phyloP scores from a whole-genome alignment of 257 asterid genomes.

The Oldenlandia corymbosa region DNA sequence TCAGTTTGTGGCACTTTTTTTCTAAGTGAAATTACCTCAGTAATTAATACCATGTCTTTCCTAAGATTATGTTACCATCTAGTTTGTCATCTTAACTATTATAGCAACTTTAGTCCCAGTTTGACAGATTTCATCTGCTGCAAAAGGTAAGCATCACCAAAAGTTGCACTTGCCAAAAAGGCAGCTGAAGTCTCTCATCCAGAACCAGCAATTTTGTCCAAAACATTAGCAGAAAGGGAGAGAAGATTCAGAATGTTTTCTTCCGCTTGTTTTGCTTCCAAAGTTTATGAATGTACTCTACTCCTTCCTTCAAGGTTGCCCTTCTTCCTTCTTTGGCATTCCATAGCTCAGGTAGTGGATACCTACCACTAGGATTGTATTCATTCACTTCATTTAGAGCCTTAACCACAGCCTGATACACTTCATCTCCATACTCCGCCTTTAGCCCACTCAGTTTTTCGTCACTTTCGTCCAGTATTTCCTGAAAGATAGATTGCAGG shows the following conservation, averaged over 20 bases:
- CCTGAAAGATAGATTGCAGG: constrained; percentile 13
- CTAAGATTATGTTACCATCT: no score
- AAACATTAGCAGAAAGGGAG: neutral
- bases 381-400: constrained; percentile 23
- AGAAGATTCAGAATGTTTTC: neutral
- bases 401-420: constrained; percentile 14
- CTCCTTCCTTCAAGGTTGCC: constrained; percentile 24
- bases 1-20: no score
- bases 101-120: no score
- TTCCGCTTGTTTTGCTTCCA: constrained; percentile 21
- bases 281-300: neutral
- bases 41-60: no score
- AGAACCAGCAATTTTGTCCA: neutral
- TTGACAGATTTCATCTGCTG: no score
- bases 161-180: no score
- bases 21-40: no score
- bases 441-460: constrained; percentile 14
- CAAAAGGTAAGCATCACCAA: no score
- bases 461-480: constrained; percentile 17
- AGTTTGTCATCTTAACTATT: no score
- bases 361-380: constrained; percentile 24
- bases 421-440: constrained; percentile 16
- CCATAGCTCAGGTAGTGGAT: constrained; percentile 27
- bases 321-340: constrained; percentile 11
- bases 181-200: no score